Conservation (phyloP, 768 basidiomycete genomes). For the Lentinula lateritia region DNA sequence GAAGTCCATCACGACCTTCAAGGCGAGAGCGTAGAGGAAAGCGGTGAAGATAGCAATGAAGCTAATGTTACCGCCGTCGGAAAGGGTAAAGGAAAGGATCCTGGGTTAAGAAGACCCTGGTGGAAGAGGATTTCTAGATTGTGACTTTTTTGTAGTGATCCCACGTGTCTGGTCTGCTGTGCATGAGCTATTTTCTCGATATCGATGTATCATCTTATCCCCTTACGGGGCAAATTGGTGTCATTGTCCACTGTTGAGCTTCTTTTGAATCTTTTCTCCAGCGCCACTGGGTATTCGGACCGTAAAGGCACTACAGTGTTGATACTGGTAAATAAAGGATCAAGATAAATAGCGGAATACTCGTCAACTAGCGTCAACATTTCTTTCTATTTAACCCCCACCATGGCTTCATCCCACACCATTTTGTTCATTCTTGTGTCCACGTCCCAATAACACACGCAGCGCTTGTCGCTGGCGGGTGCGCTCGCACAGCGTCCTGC, state of each 20-base stretch:
- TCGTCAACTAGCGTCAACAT: slow-evolving; percentile 2
- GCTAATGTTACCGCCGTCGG: slow-evolving; percentile 7
- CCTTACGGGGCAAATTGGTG: not conserved
- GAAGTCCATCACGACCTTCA: slow-evolving; percentile 5
- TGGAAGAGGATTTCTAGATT: not conserved
- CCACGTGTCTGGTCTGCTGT: not conserved
- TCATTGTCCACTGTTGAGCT: not conserved
- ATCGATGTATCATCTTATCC: not conserved
- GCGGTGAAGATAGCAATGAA: slow-evolving; percentile 5
- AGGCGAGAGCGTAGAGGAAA: slow-evolving; percentile 5
- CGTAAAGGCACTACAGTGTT: not conserved
- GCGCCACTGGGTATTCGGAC: not conserved
- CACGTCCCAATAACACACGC: slow-evolving; percentile 42
- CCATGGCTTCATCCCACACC: not conserved
- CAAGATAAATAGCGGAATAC: slow-evolving; percentile 2
- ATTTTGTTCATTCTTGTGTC: not conserved
- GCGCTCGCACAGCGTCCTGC: slow-evolving; percentile 27
- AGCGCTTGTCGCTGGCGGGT: slow-evolving; percentile 54
- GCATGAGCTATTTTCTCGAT: not conserved
- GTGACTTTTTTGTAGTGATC: not conserved
- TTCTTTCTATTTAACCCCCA: slow-evolving; percentile 1
- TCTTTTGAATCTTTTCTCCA: not conserved
- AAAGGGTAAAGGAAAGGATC: slow-evolving; percentile 9
- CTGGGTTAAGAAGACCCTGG: slow-evolving; percentile 9
- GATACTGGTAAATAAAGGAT: not conserved